phyloP scores from a whole-genome alignment of 192 early-diverging fungal genomes.

The Neocallimastix lanati region DNA sequence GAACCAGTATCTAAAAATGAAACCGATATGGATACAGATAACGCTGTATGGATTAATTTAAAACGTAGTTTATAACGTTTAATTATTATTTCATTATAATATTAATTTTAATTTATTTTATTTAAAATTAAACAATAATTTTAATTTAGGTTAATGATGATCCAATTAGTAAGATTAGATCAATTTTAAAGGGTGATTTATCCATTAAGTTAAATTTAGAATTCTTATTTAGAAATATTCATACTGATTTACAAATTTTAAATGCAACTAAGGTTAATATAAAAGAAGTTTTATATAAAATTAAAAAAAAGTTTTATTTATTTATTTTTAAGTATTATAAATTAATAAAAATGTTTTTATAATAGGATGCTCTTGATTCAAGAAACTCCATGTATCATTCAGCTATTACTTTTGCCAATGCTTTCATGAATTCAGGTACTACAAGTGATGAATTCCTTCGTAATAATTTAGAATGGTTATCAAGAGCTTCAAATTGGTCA shows the following conservation, averaged over 20 bases:
- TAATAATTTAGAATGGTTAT: slow-evolving; percentile 93
- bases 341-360: background rate
- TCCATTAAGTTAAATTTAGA: slow-evolving; percentile 85
- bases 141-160: slow-evolving; percentile 1
- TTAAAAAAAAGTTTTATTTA: no score
- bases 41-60: no score
- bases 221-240: slow-evolving; percentile 89
- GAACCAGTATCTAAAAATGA: slow-evolving; percentile 6
- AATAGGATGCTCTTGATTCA: slow-evolving; percentile 67
- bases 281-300: no score
- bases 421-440: slow-evolving; percentile 95
- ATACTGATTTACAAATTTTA: slow-evolving; percentile 85
- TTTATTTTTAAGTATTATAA: no score
- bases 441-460: slow-evolving; percentile 95
- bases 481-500: slow-evolving; percentile 92
- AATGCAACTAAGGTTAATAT: slow-evolving; percentile 60
- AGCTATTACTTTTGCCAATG: slow-evolving; percentile 89
- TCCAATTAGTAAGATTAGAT: slow-evolving; percentile 38
- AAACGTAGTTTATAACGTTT: no score
- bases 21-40: slow-evolving; percentile 32
- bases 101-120: no score
- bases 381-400: slow-evolving; percentile 84
- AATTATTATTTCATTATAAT: no score
- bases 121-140: no score
- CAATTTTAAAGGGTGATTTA: slow-evolving; percentile 75